These are phyloP conservation scores for Corylus heterophylla DNA, from an alignment of 306 rosid genomes.

Conservation along the genomic window DNA sequence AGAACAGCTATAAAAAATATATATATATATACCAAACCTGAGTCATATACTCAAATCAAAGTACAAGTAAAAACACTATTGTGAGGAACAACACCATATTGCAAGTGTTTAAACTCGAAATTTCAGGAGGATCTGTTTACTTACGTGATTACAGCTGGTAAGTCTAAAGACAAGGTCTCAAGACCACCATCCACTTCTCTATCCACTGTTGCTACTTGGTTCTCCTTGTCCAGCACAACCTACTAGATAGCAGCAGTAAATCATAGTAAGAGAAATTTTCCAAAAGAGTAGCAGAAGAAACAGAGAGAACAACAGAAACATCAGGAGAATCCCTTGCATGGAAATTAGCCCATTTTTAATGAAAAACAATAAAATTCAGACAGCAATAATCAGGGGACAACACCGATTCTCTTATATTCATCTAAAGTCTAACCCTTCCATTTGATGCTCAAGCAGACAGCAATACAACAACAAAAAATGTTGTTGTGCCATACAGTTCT, in stretches of 20 bases:
- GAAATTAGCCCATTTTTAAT: background rate
- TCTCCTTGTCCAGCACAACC: conserved; percentile 93
- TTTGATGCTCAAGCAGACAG: conserved; percentile 1
- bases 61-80: background rate
- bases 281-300: background rate
- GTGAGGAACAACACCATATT: background rate
- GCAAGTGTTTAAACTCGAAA: background rate
- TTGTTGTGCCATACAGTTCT: background rate
- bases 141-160: conserved; percentile 95
- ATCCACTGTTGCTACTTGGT: conserved; percentile 71
- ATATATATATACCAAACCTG: background rate
- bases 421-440: background rate
- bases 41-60: background rate
- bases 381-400: background rate
- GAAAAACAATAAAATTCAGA: background rate
- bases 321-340: background rate
- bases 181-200: conserved; percentile 95
- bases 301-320: background rate
- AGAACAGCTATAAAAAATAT: background rate
- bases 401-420: background rate
- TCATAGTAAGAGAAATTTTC: conserved; percentile 26
- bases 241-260: conserved; percentile 60
- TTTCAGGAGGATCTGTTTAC: conserved; percentile 32
- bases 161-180: conserved; percentile 71
- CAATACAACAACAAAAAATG: background rate